Base-by-base conservation (phyloP, 768 basidiomycete genomes). In the Mycena kentingensis region DNA sequence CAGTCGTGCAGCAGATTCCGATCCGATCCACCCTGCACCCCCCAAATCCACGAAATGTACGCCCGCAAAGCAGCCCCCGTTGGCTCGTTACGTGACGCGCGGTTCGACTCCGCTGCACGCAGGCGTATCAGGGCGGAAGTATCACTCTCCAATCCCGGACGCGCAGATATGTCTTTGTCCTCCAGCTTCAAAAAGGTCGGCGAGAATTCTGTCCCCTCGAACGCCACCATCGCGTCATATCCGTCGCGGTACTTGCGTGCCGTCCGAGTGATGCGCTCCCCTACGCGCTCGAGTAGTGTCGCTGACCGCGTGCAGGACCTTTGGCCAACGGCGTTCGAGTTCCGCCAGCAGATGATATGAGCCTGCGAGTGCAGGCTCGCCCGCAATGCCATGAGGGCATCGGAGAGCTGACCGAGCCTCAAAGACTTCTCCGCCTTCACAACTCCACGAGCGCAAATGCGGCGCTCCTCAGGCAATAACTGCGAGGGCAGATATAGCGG, bases 31-130 rank as follows among this genome's bases (percentile, higher is more conserved):
- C 46, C 49, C n/a, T 21, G 29, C 1, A 19, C 49, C 3, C 42
- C 44, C 49, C 52, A 51, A 3, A 54, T 60, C 59, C 59, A 57
- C 0, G 55, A 57, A 51, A 56, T 53, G 0, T 21, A 0, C 2
- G 36, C 8, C 5, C 24, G 46, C 10, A 37, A 42, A 3, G 57
- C 39, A 18, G 46, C 32, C 15, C 42, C 24, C 5, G 44, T 13
- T 3, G 53, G 45, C 5, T 44, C 49, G 24, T 38, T 21, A 0
- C 52, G 32, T 2, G 43, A 38, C 1, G 44, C 52, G 15, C 28
- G 49, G 4, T 37, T 38, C 1, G 44, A 21, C n/a, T 45, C 34
- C 3, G 51, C 26, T 45, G 35, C 28, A 0, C 26, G 49, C 27
- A 55, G 18, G 27, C 50, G 45, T 49, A 35, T 49, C n/a, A 28